phyloP scores from a whole-genome alignment of 345 rosid genomes.

The Eucalyptus marginata region DNA sequence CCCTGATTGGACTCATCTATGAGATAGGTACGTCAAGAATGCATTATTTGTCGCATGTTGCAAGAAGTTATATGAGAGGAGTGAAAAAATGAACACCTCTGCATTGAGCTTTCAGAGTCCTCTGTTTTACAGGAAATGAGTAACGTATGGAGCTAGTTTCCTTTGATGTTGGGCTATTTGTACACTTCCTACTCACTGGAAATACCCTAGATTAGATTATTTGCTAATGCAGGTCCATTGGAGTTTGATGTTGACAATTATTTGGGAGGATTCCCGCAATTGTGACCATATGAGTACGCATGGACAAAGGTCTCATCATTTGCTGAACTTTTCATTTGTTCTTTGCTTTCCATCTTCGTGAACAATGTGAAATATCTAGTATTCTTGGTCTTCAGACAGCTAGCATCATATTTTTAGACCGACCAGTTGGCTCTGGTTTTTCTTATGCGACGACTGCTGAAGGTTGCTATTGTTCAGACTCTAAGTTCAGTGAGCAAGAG shows the following conservation, averaged over 20 bases:
- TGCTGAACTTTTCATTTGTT: background rate
- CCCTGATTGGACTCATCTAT: background rate
- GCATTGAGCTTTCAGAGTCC: background rate
- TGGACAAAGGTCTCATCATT: conserved; percentile 2
- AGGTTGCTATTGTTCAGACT: conserved; percentile 8
- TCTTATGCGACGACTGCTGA: conserved; percentile 3
- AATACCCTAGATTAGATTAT: background rate
- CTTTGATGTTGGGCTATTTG: background rate
- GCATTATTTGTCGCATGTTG: background rate
- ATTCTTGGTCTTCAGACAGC: background rate
- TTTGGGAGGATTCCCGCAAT: background rate
- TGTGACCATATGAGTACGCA: background rate
- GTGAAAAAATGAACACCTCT: background rate
- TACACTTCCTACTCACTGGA: background rate
- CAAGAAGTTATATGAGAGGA: background rate
- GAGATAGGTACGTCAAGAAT: background rate
- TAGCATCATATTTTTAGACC: conserved; percentile 5
- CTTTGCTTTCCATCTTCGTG: background rate
- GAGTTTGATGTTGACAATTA: background rate
- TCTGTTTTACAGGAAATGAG: background rate
- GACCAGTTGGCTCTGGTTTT: conserved; percentile 15
- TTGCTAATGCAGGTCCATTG: background rate
- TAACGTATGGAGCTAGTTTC: background rate
- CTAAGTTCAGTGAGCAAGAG: conserved; percentile 4
- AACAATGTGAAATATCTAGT: background rate